Evolutionary conservation across 2,329 filamentous ascomycete genomes (phyloP), one percentile per base, ranked within the genome.

Genomic region (Claviceps sp.): DNA sequence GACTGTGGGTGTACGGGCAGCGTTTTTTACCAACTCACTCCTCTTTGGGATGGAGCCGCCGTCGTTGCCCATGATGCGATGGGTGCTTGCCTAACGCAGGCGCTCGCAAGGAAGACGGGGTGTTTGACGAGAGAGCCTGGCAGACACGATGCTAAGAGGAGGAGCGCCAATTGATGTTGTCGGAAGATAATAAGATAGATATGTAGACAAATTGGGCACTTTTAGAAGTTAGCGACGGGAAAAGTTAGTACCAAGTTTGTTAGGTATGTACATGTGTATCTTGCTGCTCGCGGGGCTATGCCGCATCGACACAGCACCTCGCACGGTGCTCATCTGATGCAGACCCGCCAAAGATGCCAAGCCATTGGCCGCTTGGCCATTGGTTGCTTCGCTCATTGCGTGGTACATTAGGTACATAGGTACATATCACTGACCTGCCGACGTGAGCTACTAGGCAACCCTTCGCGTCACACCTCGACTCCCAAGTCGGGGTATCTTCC

Each of bases 1-100:
- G 30, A 88, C 78, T 38, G 87, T 94, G 22, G 86, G 87, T 50
- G 82, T 78, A 61, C 88, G 86, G 43, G 90, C 89, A 30, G 90
- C 89, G 68, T 91, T 85, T 70, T 95, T 95, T 67, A 98, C 93
- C 46, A 98, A 87, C 69, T 98, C 94, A 63, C 89, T 86, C 37
- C 94, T 87, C 57, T 86, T 97, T 5, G 93, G 93, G 60, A 98
- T 98, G 59, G 88, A 91, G 65, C 93, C 93, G 60, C 93, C 93
- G 67, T 98, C 93, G 72, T 98, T 98, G 66, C 93, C 93, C 93
- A 98, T 51, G 22, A 14, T 47, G 50, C 43, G 24, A n/a, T 17
- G n/a, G 16, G 16, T 40, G 43, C 6, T 14, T 51, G n/a, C 22
- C 8, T 14, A 16, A 24, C n/a, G 19, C 14, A 24, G 19, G 24